phyloP scores from a whole-genome alignment of 108 stramenopile genomes.

The Nitzschia sp. region DNA sequence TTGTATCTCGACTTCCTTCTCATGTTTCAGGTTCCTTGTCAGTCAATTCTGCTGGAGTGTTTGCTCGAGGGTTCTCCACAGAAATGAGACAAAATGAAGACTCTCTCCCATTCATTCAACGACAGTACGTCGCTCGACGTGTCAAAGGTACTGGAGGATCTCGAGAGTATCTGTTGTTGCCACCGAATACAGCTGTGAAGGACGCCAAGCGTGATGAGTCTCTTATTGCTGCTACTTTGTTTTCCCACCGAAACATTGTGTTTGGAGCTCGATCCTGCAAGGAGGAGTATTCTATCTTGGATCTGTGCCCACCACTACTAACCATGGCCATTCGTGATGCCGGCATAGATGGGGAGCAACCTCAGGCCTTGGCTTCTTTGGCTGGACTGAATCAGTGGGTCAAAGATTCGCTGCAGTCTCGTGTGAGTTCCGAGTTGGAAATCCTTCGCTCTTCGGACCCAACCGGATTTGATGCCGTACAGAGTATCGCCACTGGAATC shows the following conservation, averaged over 20 bases:
- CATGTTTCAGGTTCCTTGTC: too few species aligned
- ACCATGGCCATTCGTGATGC: conserved; percentile 63
- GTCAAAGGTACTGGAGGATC: conserved; percentile 22
- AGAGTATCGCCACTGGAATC: conserved; percentile 70
- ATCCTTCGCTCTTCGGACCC: conserved; percentile 20
- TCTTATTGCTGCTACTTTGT: conserved; percentile 41
- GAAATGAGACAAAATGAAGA: neutral
- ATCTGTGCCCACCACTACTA: conserved; percentile 57
- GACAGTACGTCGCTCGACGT: conserved; percentile 21
- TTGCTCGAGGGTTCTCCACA: too few species aligned
- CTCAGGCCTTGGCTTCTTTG: conserved; percentile 68
- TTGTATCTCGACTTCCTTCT: too few species aligned
- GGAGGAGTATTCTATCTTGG: conserved; percentile 16
- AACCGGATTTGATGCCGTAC: conserved; percentile 51
- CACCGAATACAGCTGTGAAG: conserved; percentile 17
- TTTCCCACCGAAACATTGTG: conserved; percentile 64
- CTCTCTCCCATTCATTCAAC: conserved; percentile 23
- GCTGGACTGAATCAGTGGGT: conserved; percentile 72
- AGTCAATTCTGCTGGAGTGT: too few species aligned
- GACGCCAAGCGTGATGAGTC: conserved; percentile 16
- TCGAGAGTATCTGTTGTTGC: conserved; percentile 44
- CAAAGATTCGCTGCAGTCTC: conserved; percentile 36
- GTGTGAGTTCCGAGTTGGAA: conserved; percentile 23
- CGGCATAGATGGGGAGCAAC: conserved; percentile 68
- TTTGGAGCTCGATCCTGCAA: conserved; percentile 52